These are phyloP conservation scores for Wallacemonas sp. DNA, from an alignment of 208 protist species.

Conservation along the genomic window DNA sequence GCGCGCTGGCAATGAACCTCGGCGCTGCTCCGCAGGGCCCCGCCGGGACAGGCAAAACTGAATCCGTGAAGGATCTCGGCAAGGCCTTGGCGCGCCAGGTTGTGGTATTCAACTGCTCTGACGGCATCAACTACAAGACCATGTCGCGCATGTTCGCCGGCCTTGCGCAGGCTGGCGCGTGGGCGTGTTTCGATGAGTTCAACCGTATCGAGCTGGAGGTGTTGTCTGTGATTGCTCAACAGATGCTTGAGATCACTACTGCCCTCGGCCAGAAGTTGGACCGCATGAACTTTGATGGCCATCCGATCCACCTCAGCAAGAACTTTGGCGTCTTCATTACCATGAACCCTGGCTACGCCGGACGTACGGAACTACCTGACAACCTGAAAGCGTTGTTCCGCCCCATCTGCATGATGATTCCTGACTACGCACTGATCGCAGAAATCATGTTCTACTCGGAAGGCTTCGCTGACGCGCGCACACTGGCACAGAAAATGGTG, in stretches of 20 bases:
- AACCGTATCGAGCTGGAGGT: constrained; percentile 97
- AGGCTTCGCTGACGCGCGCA: constrained; percentile 95
- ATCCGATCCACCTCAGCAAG: constrained; percentile 87
- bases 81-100: constrained; percentile 90
- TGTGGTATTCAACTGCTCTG: constrained; percentile 97
- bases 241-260: constrained; percentile 95
- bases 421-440: constrained; percentile 96
- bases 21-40: constrained; percentile 94
- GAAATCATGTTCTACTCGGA: constrained; percentile 98
- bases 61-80: constrained; percentile 96
- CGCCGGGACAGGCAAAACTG: constrained; percentile 97
- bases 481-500: constrained; percentile 95
- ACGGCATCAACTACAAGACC: constrained; percentile 96
- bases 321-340: constrained; percentile 97
- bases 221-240: constrained; percentile 95
- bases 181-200: constrained; percentile 98
- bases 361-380: constrained; percentile 96
- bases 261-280: constrained; percentile 81
- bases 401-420: constrained; percentile 97
- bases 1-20: constrained; percentile 93
- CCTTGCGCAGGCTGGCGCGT: constrained; percentile 93
- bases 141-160: constrained; percentile 97
- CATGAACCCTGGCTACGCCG: constrained; percentile 98
- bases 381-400: constrained; percentile 98
- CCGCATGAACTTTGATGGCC: constrained; percentile 93